Evolutionary conservation across 2,329 filamentous ascomycete species (phyloP).

Genomic region (Hirsutella rhossiliensis): DNA sequence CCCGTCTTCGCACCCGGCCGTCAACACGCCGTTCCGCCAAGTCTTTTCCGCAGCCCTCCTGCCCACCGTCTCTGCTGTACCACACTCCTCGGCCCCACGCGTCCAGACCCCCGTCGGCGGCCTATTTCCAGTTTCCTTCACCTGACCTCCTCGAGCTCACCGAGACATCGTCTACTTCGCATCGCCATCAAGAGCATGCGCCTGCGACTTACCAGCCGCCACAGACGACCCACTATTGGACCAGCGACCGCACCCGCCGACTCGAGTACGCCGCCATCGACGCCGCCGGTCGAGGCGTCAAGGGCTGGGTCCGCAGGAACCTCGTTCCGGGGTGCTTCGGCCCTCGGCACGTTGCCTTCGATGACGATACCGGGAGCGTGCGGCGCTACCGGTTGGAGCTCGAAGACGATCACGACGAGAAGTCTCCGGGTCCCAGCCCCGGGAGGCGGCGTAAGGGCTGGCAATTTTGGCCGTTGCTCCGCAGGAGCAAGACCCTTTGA

Average conservation of each 20-base stretch:
- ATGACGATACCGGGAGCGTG: constrained; percentile 52
- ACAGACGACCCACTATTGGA: constrained; percentile 55
- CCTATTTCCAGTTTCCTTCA: constrained; percentile 39
- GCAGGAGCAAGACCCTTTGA: constrained; percentile 11
- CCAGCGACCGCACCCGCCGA: constrained; percentile 47
- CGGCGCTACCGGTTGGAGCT: constrained; percentile 49
- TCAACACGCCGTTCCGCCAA: constrained; percentile 27
- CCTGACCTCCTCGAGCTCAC: constrained; percentile 24
- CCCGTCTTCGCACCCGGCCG: constrained; percentile 26
- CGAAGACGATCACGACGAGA: constrained; percentile 28
- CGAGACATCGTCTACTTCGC: constrained; percentile 5
- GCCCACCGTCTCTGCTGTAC: constrained; percentile 17
- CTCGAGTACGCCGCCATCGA: constrained; percentile 58
- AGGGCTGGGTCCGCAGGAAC: constrained; percentile 45
- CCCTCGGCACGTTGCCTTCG: constrained; percentile 41
- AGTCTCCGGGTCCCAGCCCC: constrained; percentile 4
- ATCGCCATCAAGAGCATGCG: neutral
- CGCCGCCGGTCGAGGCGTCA: constrained; percentile 45
- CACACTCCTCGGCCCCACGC: neutral
- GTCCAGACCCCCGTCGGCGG: constrained; percentile 7
- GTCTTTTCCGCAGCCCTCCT: constrained; percentile 18
- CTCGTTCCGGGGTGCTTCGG: constrained; percentile 50
- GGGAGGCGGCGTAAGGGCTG: constrained; percentile 13
- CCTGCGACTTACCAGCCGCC: constrained; percentile 25
- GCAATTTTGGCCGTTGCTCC: constrained; percentile 14